phyloP scores from a whole-genome alignment of 768 basidiomycete species.

The Panus rudis region DNA sequence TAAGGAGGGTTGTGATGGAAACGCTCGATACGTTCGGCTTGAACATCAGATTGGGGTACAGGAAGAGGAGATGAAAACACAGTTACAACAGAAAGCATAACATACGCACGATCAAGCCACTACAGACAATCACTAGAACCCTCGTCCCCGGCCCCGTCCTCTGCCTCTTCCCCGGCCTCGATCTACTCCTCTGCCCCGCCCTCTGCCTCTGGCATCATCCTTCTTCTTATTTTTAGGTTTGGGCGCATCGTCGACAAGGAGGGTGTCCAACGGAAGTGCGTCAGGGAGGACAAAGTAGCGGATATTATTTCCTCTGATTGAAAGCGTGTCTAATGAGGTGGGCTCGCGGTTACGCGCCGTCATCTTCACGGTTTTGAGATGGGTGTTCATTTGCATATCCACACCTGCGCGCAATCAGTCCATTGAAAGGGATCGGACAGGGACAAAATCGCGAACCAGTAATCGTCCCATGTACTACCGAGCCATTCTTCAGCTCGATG shows the following conservation, averaged over 20 bases:
- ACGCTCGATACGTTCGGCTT: no score
- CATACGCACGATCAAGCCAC: no score
- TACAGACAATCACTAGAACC: no score
- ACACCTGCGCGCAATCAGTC: conserved; percentile 55
- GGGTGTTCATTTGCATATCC: conserved; percentile 99
- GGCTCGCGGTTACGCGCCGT: conserved; percentile 89
- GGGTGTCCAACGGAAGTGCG: conserved; percentile 83
- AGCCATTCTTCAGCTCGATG: conserved; percentile 97
- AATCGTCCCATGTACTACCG: conserved; percentile 91
- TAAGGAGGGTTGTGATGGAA: no score
- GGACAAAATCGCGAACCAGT: conserved; percentile 55
- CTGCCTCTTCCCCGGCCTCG: conserved; percentile 50
- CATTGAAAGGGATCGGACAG: conserved; percentile 2
- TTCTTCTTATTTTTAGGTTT: conserved; percentile 93
- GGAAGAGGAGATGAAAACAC: no score
- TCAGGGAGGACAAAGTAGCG: conserved; percentile 98
- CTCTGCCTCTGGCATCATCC: conserved; percentile 66
- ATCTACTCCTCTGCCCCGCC: conserved; percentile 49
- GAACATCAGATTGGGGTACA: no score
- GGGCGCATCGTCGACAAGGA: conserved; percentile 95
- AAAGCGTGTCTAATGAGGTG: conserved; percentile 77
- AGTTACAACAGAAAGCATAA: no score
- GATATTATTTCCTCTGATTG: conserved; percentile 94
- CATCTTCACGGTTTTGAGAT: conserved; percentile 96
- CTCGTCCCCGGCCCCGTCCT: conserved; percentile 33